phyloP scores from a whole-genome alignment of 2,329 filamentous ascomycete species.

The Thelonectria blattea region DNA sequence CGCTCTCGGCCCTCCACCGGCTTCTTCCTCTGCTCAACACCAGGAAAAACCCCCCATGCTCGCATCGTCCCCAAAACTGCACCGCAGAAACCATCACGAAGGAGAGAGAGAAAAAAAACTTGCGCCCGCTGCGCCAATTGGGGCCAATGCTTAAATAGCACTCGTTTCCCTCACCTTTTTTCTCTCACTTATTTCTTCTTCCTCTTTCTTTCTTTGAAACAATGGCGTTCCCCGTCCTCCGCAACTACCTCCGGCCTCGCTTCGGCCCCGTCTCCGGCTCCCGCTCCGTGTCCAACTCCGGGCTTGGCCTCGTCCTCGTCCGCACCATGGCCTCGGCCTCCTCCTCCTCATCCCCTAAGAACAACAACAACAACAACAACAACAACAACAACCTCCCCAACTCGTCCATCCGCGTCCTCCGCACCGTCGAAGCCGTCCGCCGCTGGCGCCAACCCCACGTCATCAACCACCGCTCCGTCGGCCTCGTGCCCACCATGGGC shows the following conservation, averaged over 20 bases:
- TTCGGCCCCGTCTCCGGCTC: conserved; percentile 9
- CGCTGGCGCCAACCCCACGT: conserved; percentile 71
- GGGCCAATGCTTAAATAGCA: conserved; percentile 33
- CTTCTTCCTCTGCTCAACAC: conserved; percentile 14
- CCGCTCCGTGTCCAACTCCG: conserved; percentile 3
- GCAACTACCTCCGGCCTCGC: conserved; percentile 28
- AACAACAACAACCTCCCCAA: conserved; percentile 55
- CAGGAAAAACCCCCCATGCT: conserved; percentile 1
- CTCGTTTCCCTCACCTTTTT: background rate
- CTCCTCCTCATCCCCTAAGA: conserved; percentile 25
- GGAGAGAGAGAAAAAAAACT: conserved; percentile 6
- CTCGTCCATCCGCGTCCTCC: conserved; percentile 73
- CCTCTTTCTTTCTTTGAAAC: conserved; percentile 2
- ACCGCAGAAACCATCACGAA: conserved; percentile 57
- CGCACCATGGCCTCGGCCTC: conserved; percentile 31
- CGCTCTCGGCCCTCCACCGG: conserved; percentile 2
- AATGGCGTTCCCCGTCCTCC: conserved; percentile 26
- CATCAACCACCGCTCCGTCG: conserved; percentile 73
- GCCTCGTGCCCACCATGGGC: conserved; percentile 96
- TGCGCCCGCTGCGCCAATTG: conserved; percentile 32
- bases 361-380: conserved; percentile 41
- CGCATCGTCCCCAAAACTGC: conserved; percentile 51
- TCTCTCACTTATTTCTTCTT: background rate
- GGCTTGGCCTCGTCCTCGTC: conserved; percentile 18
- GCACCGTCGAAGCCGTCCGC: conserved; percentile 74